Conservation (phyloP, 1,284 basidiomycete species). For the Pascua sp. region DNA sequence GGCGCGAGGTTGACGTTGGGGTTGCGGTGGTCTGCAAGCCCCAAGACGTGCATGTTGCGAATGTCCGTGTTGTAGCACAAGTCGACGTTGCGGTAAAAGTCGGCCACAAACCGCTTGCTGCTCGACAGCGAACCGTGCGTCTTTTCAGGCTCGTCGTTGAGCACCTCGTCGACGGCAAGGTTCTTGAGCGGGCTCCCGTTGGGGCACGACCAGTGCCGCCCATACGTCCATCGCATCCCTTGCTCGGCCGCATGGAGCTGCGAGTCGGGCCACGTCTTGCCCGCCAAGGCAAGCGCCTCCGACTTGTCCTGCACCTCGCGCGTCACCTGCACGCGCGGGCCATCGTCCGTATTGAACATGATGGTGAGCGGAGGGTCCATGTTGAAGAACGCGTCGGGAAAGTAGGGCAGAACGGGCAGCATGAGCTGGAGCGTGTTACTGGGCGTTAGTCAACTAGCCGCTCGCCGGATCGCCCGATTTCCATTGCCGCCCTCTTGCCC, state of each 20-base stretch:
- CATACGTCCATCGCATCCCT: conserved; percentile 32
- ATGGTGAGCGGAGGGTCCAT: conserved; percentile 32
- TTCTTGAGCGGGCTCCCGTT: conserved; percentile 30
- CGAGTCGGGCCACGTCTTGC: conserved; percentile 29
- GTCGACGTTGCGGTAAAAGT: conserved; percentile 33
- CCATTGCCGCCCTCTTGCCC: too few species aligned
- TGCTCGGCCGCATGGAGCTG: conserved; percentile 33
- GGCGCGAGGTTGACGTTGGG: conserved; percentile 19
- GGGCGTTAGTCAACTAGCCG: neutral
- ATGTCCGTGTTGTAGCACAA: conserved; percentile 41
- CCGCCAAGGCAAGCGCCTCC: conserved; percentile 24
- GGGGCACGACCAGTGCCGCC: conserved; percentile 42
- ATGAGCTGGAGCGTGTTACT: conserved; percentile 39
- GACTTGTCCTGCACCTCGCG: conserved; percentile 26
- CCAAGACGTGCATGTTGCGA: conserved; percentile 23
- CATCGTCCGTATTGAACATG: conserved; percentile 35
- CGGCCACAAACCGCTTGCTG: conserved; percentile 35
- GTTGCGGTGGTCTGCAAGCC: conserved; percentile 16
- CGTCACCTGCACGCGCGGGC: conserved; percentile 28
- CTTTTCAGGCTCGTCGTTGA: conserved; percentile 27
- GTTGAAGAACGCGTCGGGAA: conserved; percentile 33
- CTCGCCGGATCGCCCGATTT: neutral
- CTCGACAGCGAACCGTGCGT: neutral
- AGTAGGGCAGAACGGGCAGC: conserved; percentile 30
- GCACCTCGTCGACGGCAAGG: conserved; percentile 24